phyloP scores from a whole-genome alignment of 495 filamentous ascomycete genomes.

The Neurospora sublineolata region DNA sequence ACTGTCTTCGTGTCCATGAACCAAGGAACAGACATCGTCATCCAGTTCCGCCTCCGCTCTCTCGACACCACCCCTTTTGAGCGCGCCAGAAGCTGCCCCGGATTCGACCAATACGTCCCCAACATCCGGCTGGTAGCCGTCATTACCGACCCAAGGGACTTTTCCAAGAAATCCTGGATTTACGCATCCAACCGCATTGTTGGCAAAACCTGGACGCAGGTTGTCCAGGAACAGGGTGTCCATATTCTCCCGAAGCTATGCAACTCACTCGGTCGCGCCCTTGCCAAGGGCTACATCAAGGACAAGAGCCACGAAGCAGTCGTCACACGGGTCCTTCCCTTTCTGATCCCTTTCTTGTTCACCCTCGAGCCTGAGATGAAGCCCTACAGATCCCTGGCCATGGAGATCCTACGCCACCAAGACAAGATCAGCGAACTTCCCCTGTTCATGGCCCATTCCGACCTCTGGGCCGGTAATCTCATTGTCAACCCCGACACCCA shows the following conservation, averaged over 20 bases:
- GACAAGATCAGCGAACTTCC: not conserved
- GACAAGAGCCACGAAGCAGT: not conserved
- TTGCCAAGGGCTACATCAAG: not conserved
- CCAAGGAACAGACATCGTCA: not conserved
- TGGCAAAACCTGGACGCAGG: not conserved
- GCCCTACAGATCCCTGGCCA: not conserved
- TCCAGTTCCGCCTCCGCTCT: not conserved
- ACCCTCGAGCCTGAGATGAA: not conserved
- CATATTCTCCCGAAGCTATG: not conserved
- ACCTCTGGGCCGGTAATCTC: conserved; percentile 23
- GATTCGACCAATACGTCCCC: not conserved
- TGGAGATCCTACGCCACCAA: not conserved
- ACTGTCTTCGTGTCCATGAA: not conserved
- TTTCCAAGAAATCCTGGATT: not conserved
- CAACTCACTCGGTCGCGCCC: not conserved
- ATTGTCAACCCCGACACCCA: conserved; percentile 19
- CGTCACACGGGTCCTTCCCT: not conserved
- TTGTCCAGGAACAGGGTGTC: not conserved
- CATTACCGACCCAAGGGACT: not conserved
- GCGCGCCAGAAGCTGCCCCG: not conserved
- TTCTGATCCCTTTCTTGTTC: not conserved
- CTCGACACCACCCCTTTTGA: not conserved
- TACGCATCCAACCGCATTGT: not conserved
- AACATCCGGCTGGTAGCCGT: not conserved
- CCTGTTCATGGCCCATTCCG: conserved; percentile 19